Base-by-base conservation (phyloP, 1,139 yeast genomes). In the Geotrichum candidum region DNA sequence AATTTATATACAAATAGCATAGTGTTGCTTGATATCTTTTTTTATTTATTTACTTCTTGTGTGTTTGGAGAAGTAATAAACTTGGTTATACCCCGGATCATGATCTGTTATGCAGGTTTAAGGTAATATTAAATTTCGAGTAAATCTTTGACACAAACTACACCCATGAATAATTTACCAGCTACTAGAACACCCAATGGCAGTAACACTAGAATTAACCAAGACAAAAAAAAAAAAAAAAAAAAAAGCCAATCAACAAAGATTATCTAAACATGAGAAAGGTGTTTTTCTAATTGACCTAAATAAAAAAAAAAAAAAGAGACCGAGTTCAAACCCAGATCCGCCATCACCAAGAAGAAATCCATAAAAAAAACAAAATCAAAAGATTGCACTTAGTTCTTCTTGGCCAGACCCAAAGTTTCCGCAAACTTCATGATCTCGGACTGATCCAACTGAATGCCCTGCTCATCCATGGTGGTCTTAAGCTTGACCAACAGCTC, bases 401-500 rank as follows among this genome's bases (percentile, higher is more conserved):
- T 58, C 25, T 51, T 60, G 31, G 56, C 18, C 48, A 61, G 38
- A n/a, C 63, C 63, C 51, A 61, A 25, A 23, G 59, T 57, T 52
- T 58, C 56, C 7, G 63, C 63, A 53, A 61, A 57, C 22, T 54
- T 57, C 63, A 61, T 61, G 46, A 61, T 54, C 38, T 63, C 65
- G 23, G 61, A 48, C 53, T 58, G 61, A n/a, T 54, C 58, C 23
- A 63, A 41, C 45, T 51, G 50, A 51, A 63, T 63, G 33, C 65
- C 65, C 51, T 60, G 55, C 50, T 60, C 61, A 51, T 63, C 65
- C 65, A 63, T 63, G 7, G 60, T 56, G 7, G 51, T 55, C 56
- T 59, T 59, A 51, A 59, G 31, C 46, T 60, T 56, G 46, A 58
- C 60, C 48, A 63, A 45, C 51, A 56, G 25, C 11, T 25, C 58